phyloP scores from a whole-genome alignment of 345 rosid genomes.

The Clausena lansium region DNA sequence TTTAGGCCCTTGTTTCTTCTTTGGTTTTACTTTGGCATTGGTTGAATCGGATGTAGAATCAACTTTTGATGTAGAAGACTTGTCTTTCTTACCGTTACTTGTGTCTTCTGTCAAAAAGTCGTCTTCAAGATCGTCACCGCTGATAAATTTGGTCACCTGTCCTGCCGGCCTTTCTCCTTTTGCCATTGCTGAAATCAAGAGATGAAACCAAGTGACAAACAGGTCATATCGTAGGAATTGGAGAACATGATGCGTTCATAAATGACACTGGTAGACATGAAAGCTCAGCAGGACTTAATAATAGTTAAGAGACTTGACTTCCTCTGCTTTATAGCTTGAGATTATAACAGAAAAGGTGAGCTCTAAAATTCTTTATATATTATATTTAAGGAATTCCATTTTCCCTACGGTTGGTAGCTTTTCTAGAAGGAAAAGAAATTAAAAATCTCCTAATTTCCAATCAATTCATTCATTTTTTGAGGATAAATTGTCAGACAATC shows the following conservation, averaged over 20 bases:
- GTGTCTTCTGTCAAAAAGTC: slow-evolving; percentile 55
- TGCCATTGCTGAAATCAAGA: slow-evolving; percentile 36
- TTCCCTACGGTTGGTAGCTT: no score
- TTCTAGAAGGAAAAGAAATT: no score
- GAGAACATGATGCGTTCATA: background rate
- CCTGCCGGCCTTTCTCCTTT: slow-evolving; percentile 40
- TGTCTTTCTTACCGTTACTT: slow-evolving; percentile 28
- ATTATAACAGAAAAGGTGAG: background rate
- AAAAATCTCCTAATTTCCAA: no score
- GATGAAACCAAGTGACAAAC: slow-evolving; percentile 4
- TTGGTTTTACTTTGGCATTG: slow-evolving; percentile 30
- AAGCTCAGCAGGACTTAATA: background rate
- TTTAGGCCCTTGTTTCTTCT: slow-evolving; percentile 65
- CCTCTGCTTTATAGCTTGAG: background rate
- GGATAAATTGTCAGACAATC: background rate
- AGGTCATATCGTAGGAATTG: background rate
- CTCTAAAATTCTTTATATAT: background rate
- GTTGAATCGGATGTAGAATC: slow-evolving; percentile 25
- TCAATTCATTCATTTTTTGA: no score
- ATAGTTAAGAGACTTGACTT: background rate
- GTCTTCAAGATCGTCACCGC: slow-evolving; percentile 93
- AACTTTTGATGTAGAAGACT: slow-evolving; percentile 17
- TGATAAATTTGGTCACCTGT: slow-evolving; percentile 56
- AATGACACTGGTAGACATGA: background rate
- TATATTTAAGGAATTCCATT: background rate